Base-by-base conservation (phyloP, 2,329 filamentous ascomycete genomes). In the Pestalotiopsis sp. region DNA sequence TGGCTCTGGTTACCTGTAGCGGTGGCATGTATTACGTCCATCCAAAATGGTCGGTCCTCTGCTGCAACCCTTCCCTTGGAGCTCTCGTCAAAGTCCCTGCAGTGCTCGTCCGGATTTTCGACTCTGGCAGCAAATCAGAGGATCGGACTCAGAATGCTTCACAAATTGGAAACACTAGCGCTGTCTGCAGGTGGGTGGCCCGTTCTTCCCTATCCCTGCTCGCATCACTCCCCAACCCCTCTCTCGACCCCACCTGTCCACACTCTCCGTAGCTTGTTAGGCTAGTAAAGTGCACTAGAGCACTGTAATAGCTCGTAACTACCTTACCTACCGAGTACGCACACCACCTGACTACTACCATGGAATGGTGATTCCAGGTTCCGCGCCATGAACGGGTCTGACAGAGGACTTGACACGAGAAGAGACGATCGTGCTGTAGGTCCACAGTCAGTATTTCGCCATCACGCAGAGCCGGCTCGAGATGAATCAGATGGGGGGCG, bases 141-240 rank as follows among this genome's bases (percentile, higher is more conserved):
- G 9, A 45, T 31, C 70, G 69, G 23, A 39, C 27, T 12, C 13
- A 23, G 36, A 12, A 36, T 71, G 68, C 73, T 72, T 75, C 68
- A 72, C 72, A 67, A 77, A 76, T 76, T 71, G 73, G 75, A 81
- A 80, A 80, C 79, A 76, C 78, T 81, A 80, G 79, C 76, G 78
- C 69, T 61, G 68, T 77, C 71, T 73, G 71, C 75, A 73, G 72
- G 74, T 76, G 73, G 64, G 39, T 52, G 38, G 41, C 23, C 61
- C 38, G 38, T 52, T 45, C 38, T 52, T 31, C 4, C 3, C n/a
- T 14, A 49, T 45, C 61, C 61, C 56, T 31, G 64, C 39, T 38
- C 64, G 36, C 56, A 41, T 45, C 23, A 23, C 57, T 11, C 20
- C 12, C 64, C 41, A 20, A 25, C 13, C 20, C 20, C 14, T 12